Percentiles rank a stretch among this genome's conserved stretches.
Conservation (phyloP, 2,329 filamentous ascomycete genomes). For the Arthrobotrys entomopaga region DNA sequence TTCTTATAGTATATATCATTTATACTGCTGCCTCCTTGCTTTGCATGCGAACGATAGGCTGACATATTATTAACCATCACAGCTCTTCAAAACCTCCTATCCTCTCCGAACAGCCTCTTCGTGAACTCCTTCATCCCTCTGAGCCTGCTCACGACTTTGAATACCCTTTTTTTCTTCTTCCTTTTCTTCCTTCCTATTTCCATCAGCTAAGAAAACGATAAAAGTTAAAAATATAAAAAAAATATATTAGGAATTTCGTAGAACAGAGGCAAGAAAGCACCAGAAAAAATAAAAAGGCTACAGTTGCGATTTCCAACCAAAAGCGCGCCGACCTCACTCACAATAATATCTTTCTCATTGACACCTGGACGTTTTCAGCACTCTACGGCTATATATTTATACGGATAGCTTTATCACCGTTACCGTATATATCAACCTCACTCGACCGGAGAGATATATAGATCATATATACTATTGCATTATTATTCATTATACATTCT, state of each 20-base stretch:
- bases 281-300: neutral
- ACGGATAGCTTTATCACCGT: neutral
- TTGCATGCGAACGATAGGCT: neutral
- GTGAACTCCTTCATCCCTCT: too few species aligned
- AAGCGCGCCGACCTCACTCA: constrained; percentile 7
- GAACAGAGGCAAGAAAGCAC: neutral
- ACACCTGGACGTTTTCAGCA: constrained; percentile 1
- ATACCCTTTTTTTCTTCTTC: neutral
- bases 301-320: constrained; percentile 14
- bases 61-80: neutral
- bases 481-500: too few species aligned
- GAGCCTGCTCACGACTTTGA: too few species aligned
- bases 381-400: neutral
- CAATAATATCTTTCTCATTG: neutral
- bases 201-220: neutral
- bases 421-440: too few species aligned
- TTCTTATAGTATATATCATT: neutral
- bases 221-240: neutral
- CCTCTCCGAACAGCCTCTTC: too few species aligned
- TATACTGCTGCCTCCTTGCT: constrained; percentile 1
- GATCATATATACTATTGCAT: too few species aligned
- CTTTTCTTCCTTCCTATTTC: neutral
- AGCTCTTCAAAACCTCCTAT: too few species aligned
- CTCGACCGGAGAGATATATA: too few species aligned
- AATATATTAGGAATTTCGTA: neutral